Conservation (phyloP, 805 yeast species). For the Blastobotrys chiropterorum region DNA sequence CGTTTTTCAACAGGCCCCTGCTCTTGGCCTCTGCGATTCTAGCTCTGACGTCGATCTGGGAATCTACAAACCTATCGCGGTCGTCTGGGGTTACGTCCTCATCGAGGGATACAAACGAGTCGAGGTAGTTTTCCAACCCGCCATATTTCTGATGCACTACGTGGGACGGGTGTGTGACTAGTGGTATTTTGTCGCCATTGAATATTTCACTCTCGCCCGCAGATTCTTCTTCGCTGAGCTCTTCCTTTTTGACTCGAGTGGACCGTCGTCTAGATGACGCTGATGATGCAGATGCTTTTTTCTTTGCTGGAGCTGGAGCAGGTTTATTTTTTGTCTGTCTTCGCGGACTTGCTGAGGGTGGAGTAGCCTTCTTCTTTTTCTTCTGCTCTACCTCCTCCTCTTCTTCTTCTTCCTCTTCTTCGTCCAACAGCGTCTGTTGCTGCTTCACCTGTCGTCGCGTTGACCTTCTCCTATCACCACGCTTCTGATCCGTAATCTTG, state of each 20-base stretch:
- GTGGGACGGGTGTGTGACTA: conserved; percentile 58
- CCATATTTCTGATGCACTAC: conserved; percentile 33
- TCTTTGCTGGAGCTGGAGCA: background rate
- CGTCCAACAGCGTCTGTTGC: conserved; percentile 11
- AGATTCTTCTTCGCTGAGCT: conserved; percentile 2
- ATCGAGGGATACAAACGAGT: conserved; percentile 52
- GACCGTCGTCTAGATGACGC: background rate
- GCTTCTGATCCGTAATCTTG: conserved; percentile 19
- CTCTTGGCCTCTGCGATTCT: conserved; percentile 44
- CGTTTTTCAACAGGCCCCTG: conserved; percentile 22
- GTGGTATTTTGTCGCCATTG: conserved; percentile 29
- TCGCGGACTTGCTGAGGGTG: too few species aligned
- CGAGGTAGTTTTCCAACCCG: conserved; percentile 40
- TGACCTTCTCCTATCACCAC: conserved; percentile 27
- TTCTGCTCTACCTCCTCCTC: conserved; percentile 1
- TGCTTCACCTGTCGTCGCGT: conserved; percentile 25
- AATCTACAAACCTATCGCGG: conserved; percentile 47
- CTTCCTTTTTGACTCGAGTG: background rate
- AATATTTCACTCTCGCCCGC: conserved; percentile 8
- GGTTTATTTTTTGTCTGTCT: too few species aligned
- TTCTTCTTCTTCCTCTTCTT: background rate
- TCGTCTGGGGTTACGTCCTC: conserved; percentile 60
- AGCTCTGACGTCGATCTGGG: conserved; percentile 42
- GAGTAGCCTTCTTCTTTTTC: too few species aligned
- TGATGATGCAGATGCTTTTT: background rate